Evolutionary conservation across 495 filamentous ascomycete genomes (phyloP), one percentile per base, ranked within the genome.

Genomic region (Apiosordaria backusii): DNA sequence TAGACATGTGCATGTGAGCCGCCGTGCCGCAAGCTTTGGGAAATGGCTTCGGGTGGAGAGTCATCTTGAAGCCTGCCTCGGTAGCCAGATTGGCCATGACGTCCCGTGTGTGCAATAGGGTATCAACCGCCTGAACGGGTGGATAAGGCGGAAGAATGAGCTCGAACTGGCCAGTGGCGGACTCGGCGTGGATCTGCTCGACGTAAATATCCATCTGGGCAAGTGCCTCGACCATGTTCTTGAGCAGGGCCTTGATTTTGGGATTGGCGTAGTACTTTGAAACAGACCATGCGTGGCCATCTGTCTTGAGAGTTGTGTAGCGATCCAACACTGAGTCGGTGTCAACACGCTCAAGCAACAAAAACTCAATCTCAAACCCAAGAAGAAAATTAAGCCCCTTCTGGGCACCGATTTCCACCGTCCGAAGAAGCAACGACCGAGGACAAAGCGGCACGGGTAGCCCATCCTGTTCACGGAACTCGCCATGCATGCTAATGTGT

Each of bases 351-450:
- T 81, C 76, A 10, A 95, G 73, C 65, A 96, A 88, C 5, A 92
- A 81, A 21, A 97, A 87, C 75, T 96, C 92, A 40, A 93, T 87
- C 75, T 96, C 93, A 70, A 93, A 94, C 4, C 92, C 92, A 26
- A 91, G 72, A 1, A 89, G 78, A 50, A 93, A 84, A 4, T 71
- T 73, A 2, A 84, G 68, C 23, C 77, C 75, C 25, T 83, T 71
- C 40, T 85, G 77, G 9, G 77, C 72, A 16, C 82, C 77, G 13
- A 78, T 74, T n/a, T 81, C 75, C 15, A 89, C 71, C 16, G 87
- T 78, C 24, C 77, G 77, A 3, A 80, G 77, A 50, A 91, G 77
- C 29, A 86, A 67, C 6, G 81, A 82, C 23, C 92, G 80, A 0
- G 88, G 87, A 71, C 90, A 91, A 63, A 84, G 66, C 15, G 68